Base-by-base conservation (phyloP, 257 asterid genomes). In the Solanum verrucosum region DNA sequence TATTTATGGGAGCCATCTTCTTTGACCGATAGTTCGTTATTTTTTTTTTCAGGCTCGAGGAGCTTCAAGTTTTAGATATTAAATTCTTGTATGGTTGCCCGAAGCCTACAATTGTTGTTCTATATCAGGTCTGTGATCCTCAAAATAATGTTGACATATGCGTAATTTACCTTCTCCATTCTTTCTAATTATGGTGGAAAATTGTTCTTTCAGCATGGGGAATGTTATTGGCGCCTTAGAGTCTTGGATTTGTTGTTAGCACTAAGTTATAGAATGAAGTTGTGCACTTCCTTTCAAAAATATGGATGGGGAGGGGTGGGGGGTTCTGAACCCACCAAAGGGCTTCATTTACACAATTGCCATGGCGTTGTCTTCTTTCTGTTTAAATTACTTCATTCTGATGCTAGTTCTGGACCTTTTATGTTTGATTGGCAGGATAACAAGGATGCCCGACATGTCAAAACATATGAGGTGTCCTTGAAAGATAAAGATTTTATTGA, bases 31-130 rank as follows among this genome's bases (percentile, higher is more conserved):
- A 79, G 83, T 82, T 90, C 72, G 31, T 82, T 79, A n/a, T 25
- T 9, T 86, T 70, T 16, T 79, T 86, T 63, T 86, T 77, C 96
- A 96, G 98, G 95, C 98, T 96, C 46, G 98, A 95, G 93, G 99
- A 96, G 92, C 98, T 96, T 89, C 99, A 96, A 87, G 99, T 96
- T 92, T 90, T 96, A 95, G 99, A 96, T 92, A 95, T 96, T 91
- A 96, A 96, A 90, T 96, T 96, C 90, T 93, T 96, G 87, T 94
- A 93, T 85, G 99, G 99, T 89, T 95, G 99, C 90, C 91, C 94
- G 29, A 95, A 92, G 93, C 99, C 99, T 33, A 96, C 99, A 56
- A 94, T 96, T 63, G 99, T 94, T 86, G 98, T 96, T 85, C 98
- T 96, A 89, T 96, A 96, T 90, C 97, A 96, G 99, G 99, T 96